These are phyloP conservation scores for Colletotrichum sp. DNA, from an alignment of 2,329 filamentous ascomycete genomes.

Conservation along the genomic window DNA sequence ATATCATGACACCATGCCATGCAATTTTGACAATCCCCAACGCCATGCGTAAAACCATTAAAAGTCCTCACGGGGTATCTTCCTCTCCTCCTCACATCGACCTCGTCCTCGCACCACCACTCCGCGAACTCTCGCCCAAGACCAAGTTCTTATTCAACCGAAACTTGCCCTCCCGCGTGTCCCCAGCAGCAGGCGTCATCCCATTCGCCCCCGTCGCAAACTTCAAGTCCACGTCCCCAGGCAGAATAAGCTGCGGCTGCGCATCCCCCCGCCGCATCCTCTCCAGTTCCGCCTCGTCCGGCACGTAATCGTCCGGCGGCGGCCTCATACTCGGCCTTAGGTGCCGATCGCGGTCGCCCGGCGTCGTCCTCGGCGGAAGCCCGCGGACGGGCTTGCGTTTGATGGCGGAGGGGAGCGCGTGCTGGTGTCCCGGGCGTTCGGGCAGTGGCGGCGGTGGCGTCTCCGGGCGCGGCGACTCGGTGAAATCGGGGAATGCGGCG, in stretches of 20 bases:
- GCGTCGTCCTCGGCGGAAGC: neutral
- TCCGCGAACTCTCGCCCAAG: neutral
- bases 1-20: neutral
- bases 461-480: neutral
- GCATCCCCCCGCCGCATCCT: constrained; percentile 25
- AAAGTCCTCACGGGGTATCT: neutral
- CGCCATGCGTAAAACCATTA: neutral
- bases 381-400: neutral
- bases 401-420: neutral
- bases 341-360: neutral
- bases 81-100: neutral
- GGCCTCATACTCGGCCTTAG: constrained; percentile 14
- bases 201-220: constrained; percentile 18
- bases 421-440: neutral
- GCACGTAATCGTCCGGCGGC: constrained; percentile 24
- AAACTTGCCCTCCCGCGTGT: constrained; percentile 12
- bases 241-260: constrained; percentile 27
- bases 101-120: neutral
- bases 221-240: constrained; percentile 16
- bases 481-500: neutral
- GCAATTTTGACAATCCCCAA: neutral
- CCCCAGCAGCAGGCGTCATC: constrained; percentile 13
- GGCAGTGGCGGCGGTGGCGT: neutral
- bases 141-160: neutral
- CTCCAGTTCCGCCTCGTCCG: constrained; percentile 25